Percentiles rank a stretch among this genome's conserved stretches.
phyloP scores from a whole-genome alignment of 805 yeast genomes.

The Zygosaccharomyces gambellarensis region DNA sequence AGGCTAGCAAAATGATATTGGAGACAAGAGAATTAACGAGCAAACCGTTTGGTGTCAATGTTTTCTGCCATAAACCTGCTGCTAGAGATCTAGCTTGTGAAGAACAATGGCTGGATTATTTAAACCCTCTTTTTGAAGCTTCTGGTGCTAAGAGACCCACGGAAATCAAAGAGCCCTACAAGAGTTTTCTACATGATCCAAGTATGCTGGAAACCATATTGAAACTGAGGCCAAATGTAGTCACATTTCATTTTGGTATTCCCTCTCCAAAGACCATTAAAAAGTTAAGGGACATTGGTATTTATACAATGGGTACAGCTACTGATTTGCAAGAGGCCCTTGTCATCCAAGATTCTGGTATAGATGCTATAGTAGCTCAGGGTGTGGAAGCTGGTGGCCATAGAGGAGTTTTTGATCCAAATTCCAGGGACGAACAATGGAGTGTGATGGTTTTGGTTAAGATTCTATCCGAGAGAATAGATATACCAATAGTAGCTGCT shows the following conservation, averaged over 20 bases:
- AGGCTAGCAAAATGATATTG: conserved; percentile 13
- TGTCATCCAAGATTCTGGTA: conserved; percentile 28
- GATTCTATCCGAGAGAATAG: conserved; percentile 1
- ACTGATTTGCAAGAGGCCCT: conserved; percentile 44
- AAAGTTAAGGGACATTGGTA: conserved; percentile 36
- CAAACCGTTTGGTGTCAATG: conserved; percentile 41
- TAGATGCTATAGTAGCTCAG: conserved; percentile 50
- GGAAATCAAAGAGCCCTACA: conserved; percentile 18
- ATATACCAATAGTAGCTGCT: conserved; percentile 41
- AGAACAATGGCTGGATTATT: conserved; percentile 18
- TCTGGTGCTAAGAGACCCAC: conserved; percentile 11
- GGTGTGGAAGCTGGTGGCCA: conserved; percentile 68
- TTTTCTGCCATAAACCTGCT: conserved; percentile 41
- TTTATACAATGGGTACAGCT: conserved; percentile 43
- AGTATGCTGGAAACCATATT: background rate
- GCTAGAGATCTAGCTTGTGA: conserved; percentile 13
- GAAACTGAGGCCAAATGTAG: conserved; percentile 38
- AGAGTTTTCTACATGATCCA: conserved; percentile 13
- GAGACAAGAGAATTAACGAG: conserved; percentile 11
- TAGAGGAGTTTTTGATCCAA: conserved; percentile 42
- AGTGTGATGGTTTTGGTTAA: conserved; percentile 33
- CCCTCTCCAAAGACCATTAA: conserved; percentile 36
- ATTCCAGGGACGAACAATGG: conserved; percentile 36
- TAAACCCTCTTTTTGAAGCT: conserved; percentile 11
- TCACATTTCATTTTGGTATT: conserved; percentile 52